These are phyloP conservation scores for Dactylella cylindrospora DNA, from an alignment of 2,329 filamentous ascomycete genomes.

Conservation along the genomic window DNA sequence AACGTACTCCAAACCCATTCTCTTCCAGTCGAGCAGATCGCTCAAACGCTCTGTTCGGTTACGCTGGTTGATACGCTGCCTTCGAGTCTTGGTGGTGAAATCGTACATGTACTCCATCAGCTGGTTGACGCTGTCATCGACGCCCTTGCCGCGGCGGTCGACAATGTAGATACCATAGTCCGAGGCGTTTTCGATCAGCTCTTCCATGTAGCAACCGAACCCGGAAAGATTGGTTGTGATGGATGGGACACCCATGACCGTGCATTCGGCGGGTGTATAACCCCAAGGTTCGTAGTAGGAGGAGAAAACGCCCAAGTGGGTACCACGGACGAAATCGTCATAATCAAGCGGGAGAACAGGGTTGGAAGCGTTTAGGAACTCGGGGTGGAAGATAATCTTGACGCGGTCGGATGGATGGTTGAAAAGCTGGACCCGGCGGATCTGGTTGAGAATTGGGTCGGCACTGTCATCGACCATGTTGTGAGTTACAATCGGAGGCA, in stretches of 20 bases:
- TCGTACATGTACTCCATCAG: slow-evolving; percentile 90
- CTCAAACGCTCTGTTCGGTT: slow-evolving; percentile 94
- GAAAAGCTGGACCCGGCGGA: slow-evolving; percentile 93
- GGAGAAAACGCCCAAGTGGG: slow-evolving; percentile 90
- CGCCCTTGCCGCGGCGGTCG: slow-evolving; percentile 88
- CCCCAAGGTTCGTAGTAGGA: slow-evolving; percentile 99
- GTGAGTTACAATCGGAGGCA: slow-evolving; percentile 96
- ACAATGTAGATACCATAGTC: slow-evolving; percentile 99
- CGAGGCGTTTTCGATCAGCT: slow-evolving; percentile 93
- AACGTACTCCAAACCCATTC: slow-evolving; percentile 99
- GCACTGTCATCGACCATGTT: slow-evolving; percentile 94
- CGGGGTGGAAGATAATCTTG: slow-evolving; percentile 96
- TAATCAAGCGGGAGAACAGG: slow-evolving; percentile 95
- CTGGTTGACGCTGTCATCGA: slow-evolving; percentile 97
- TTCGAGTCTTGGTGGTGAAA: slow-evolving; percentile 86
- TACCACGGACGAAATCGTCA: slow-evolving; percentile 96
- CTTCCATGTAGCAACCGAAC: slow-evolving; percentile 99
- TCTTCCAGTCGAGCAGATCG: slow-evolving; percentile 96
- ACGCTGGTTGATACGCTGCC: slow-evolving; percentile 97
- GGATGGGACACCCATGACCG: slow-evolving; percentile 97
- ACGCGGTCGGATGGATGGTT: slow-evolving; percentile 93
- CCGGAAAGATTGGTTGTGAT: slow-evolving; percentile 98
- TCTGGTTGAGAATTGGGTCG: slow-evolving; percentile 92
- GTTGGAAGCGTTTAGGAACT: slow-evolving; percentile 94
- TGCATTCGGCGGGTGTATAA: slow-evolving; percentile 96